A percentile compares a stretch with the other conserved stretches of the same genome.
These are phyloP conservation scores for Oryza australiensis DNA, from an alignment of 176 grass and related monocot genomes.

Conservation along the genomic window DNA sequence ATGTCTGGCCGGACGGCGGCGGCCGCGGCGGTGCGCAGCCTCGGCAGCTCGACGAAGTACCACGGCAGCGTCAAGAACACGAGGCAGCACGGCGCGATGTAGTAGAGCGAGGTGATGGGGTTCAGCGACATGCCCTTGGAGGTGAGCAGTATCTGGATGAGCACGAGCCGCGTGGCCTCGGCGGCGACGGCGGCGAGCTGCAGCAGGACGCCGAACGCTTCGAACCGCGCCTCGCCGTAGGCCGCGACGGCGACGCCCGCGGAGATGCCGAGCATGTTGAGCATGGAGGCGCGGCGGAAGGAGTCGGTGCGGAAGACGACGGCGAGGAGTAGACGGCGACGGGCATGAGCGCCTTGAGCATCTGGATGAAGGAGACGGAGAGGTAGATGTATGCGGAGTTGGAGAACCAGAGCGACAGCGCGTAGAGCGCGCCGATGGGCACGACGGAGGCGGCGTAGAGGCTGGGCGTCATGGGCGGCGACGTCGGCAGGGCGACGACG, in stretches of 20 bases:
- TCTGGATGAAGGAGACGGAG: slow-evolving; percentile 98
- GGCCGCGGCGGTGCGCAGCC: slow-evolving; percentile 31
- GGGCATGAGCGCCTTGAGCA: slow-evolving; percentile 99
- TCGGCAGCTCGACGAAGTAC: slow-evolving; percentile 63
- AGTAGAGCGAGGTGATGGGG: slow-evolving; percentile 90
- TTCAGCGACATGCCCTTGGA: slow-evolving; percentile 70
- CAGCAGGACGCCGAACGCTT: slow-evolving; percentile 60
- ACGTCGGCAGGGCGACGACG: slow-evolving; percentile 49
- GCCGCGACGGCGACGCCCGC: slow-evolving; percentile 73
- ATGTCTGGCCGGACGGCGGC: slow-evolving; percentile 33
- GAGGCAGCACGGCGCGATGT: slow-evolving; percentile 80
- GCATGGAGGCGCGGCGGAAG: slow-evolving; percentile 52
- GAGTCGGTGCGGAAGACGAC: slow-evolving; percentile 63
- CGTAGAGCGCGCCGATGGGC: slow-evolving; percentile 77
- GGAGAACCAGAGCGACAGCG: slow-evolving; percentile 97
- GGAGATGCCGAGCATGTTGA: slow-evolving; percentile 92
- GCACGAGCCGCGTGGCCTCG: slow-evolving; percentile 81
- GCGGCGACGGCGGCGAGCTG: slow-evolving; percentile 74
- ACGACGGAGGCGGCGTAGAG: slow-evolving; percentile 64
- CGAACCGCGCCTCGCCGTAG: slow-evolving; percentile 77
- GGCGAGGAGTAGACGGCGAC: slow-evolving; percentile 91
- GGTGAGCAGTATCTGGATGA: slow-evolving; percentile 89
- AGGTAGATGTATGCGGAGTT: slow-evolving; percentile 99
- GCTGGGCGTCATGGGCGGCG: slow-evolving; percentile 36
- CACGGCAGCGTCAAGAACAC: slow-evolving; percentile 72